A percentile compares a stretch with the other conserved stretches of the same genome.
Conservation (phyloP, 2,329 filamentous ascomycete species). For the Elsinoe fawcettii region DNA sequence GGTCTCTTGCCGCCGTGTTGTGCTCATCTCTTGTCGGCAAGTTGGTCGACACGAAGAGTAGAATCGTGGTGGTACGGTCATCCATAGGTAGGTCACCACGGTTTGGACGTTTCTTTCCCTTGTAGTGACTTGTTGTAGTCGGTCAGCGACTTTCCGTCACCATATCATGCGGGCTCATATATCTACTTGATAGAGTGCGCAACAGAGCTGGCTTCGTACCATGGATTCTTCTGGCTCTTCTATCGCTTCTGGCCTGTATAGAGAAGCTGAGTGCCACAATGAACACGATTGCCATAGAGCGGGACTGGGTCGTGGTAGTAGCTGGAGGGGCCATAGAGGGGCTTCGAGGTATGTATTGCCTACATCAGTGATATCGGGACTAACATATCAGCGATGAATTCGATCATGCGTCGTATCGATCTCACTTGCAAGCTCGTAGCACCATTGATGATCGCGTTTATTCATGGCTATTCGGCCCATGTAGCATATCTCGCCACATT, state of each 20-base stretch:
- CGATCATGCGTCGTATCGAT: conserved; percentile 54
- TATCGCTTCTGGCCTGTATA: conserved; percentile 53
- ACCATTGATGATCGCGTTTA: conserved; percentile 44
- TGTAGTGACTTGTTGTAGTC: conserved; percentile 17
- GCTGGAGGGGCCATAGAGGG: conserved; percentile 34
- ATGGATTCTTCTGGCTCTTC: conserved; percentile 26
- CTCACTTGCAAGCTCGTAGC: conserved; percentile 51
- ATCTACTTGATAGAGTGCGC: conserved; percentile 14
- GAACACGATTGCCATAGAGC: conserved; percentile 62
- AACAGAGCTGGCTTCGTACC: conserved; percentile 14
- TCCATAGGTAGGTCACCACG: conserved; percentile 27
- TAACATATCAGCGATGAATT: conserved; percentile 41
- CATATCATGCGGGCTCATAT: conserved; percentile 20
- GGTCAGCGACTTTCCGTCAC: conserved; percentile 28
- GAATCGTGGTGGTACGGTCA: conserved; percentile 33
- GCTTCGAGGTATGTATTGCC: conserved; percentile 19
- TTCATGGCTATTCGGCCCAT: conserved; percentile 42
- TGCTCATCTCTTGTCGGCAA: conserved; percentile 53
- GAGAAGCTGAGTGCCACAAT: conserved; percentile 60
- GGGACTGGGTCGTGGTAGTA: conserved; percentile 58
- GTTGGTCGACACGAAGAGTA: conserved; percentile 48
- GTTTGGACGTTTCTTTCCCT: neutral
- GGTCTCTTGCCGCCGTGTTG: conserved; percentile 50
- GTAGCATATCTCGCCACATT: conserved; percentile 45
- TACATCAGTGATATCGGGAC: conserved; percentile 1